Evolutionary conservation across 1,284 basidiomycete species (phyloP).

Genomic region (Sanghuangporus sanghuang): DNA sequence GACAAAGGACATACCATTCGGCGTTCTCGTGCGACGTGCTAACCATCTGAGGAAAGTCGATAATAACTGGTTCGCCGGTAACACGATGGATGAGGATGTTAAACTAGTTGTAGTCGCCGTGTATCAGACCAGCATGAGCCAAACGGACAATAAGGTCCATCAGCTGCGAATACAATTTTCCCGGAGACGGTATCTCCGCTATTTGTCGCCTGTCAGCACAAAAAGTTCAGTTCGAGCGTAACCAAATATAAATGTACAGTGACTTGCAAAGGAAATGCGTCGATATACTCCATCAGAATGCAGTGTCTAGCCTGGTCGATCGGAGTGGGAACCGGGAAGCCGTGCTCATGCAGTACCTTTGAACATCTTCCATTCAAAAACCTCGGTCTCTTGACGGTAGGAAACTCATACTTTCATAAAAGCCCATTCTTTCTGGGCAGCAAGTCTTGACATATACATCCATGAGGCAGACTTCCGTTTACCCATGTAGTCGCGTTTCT

Average conservation of each 20-base stretch:
- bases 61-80: slow-evolving; percentile 83
- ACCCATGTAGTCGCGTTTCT: slow-evolving; percentile 95
- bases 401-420: slow-evolving; percentile 84
- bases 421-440: slow-evolving; percentile 96
- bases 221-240: not conserved
- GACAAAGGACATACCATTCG: slow-evolving; percentile 68
- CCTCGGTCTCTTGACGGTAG: not conserved
- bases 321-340: slow-evolving; percentile 90
- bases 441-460: slow-evolving; percentile 99
- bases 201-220: slow-evolving; percentile 73
- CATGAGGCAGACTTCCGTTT: slow-evolving; percentile 95
- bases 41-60: slow-evolving; percentile 99
- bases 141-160: slow-evolving; percentile 98
- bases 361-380: slow-evolving; percentile 1
- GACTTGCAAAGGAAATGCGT: slow-evolving; percentile 88
- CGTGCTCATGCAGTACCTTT: slow-evolving; percentile 89
- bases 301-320: slow-evolving; percentile 95
- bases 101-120: slow-evolving; percentile 99
- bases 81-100: slow-evolving; percentile 90
- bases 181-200: slow-evolving; percentile 76
- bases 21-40: slow-evolving; percentile 96
- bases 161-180: slow-evolving; percentile 84
- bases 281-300: slow-evolving; percentile 94
- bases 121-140: slow-evolving; percentile 89
- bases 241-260: not conserved